Conservation (phyloP, 225 moss, liverwort and hornwort genomes). For the Pseudoscleropodium purum region DNA sequence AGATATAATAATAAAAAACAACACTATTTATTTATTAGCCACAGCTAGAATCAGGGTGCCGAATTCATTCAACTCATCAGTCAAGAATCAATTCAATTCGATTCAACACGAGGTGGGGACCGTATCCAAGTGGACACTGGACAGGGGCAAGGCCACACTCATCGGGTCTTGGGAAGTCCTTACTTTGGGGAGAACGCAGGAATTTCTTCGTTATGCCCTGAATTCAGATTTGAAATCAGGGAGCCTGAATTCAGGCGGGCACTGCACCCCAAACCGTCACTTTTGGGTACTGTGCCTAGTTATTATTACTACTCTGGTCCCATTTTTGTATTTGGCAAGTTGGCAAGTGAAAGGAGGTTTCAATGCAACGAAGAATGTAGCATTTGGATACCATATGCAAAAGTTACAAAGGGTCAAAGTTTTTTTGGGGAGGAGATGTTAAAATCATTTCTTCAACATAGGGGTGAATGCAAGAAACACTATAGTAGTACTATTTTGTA, state of each 20-base stretch:
- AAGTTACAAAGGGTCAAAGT: not conserved
- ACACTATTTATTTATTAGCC: not conserved
- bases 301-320: not conserved
- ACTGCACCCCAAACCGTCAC: not conserved
- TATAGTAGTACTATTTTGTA: no score
- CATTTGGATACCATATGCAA: not conserved
- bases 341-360: not conserved
- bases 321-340: not conserved
- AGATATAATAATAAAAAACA: not conserved
- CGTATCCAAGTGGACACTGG: not conserved
- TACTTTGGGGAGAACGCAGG: not conserved
- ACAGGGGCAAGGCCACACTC: not conserved
- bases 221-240: not conserved
- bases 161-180: not conserved
- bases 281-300: not conserved
- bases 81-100: not conserved
- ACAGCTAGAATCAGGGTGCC: not conserved
- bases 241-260: not conserved
- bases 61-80: not conserved
- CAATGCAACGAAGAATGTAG: accelerated
- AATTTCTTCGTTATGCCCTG: not conserved
- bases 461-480: no score
- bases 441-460: not conserved
- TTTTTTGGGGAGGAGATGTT: not conserved
- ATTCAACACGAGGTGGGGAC: not conserved